These are phyloP conservation scores for Nakaseomyces uthaithaninus DNA, from an alignment of 1,139 yeast species.

Conservation along the genomic window DNA sequence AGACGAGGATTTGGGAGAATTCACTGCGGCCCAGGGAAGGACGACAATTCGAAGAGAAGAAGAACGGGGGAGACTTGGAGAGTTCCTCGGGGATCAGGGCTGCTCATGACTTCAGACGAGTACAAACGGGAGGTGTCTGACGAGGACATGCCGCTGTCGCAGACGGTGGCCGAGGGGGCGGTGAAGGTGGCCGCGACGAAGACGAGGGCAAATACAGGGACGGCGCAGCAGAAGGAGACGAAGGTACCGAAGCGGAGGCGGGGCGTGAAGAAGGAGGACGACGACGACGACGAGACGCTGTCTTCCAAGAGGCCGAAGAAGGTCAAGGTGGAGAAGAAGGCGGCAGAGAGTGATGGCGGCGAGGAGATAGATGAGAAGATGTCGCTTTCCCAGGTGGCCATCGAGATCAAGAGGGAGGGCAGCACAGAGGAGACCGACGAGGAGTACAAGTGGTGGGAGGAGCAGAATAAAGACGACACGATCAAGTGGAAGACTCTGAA, in stretches of 20 bases:
- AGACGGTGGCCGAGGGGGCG: not conserved
- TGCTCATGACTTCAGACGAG: conserved; percentile 3
- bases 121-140: not conserved
- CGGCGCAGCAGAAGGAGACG: not conserved
- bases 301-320: conserved; percentile 3
- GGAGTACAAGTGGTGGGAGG: conserved; percentile 73
- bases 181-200: not conserved
- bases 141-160: conserved; percentile 5
- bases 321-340: conserved; percentile 11
- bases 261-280: not conserved
- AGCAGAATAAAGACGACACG: conserved; percentile 58
- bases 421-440: conserved; percentile 32
- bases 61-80: not conserved
- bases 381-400: conserved; percentile 3
- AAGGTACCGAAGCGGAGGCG: not conserved
- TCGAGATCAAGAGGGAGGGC: conserved; percentile 41
- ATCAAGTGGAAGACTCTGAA: conserved; percentile 80
- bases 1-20: too few species aligned
- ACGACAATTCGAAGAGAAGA: not conserved
- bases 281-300: conserved; percentile 1
- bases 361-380: conserved; percentile 30
- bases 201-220: not conserved
- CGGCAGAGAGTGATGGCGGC: conserved; percentile 12
- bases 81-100: not conserved
- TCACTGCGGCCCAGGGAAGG: too few species aligned